A percentile compares a stretch with the other conserved stretches of the same genome.
Evolutionary conservation across 768 basidiomycete genomes (phyloP).

Genomic region (Mycena filopes): DNA sequence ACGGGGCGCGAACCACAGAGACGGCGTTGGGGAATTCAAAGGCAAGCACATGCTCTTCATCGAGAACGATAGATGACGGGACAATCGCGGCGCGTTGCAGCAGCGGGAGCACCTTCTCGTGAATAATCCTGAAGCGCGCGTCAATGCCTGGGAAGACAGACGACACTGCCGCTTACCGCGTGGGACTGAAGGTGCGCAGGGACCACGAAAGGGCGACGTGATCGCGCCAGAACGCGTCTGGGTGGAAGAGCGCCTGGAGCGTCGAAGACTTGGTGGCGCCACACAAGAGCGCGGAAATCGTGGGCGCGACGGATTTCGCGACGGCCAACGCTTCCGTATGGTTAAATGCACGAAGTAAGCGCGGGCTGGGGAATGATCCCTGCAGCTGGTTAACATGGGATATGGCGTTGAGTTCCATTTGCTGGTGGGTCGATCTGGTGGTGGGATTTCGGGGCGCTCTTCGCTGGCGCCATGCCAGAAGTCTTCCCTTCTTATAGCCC

Average conservation of each 20-base stretch:
- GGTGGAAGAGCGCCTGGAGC: slow-evolving; percentile 29
- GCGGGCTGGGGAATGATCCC: slow-evolving; percentile 10
- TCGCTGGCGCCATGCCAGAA: no score
- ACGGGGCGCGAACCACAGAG: slow-evolving; percentile 29
- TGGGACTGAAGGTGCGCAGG: slow-evolving; percentile 42
- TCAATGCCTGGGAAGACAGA: not conserved
- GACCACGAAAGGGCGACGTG: slow-evolving; percentile 43
- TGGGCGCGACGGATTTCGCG: slow-evolving; percentile 21
- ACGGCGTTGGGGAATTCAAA: slow-evolving; percentile 29
- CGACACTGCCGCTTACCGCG: not conserved
- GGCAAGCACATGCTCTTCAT: slow-evolving; percentile 18
- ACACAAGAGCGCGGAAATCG: slow-evolving; percentile 10
- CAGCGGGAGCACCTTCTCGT: slow-evolving; percentile 12
- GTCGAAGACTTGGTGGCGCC: slow-evolving; percentile 3
- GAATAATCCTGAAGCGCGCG: slow-evolving; percentile 9
- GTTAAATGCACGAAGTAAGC: slow-evolving; percentile 2
- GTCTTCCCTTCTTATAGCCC: no score
- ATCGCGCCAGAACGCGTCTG: slow-evolving; percentile 45
- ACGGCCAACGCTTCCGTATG: slow-evolving; percentile 23
- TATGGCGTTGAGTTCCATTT: not conserved
- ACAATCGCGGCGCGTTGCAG: slow-evolving; percentile 18
- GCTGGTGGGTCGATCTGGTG: no score
- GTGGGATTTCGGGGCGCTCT: no score
- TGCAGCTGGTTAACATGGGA: slow-evolving; percentile 33
- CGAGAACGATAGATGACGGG: slow-evolving; percentile 20